Base-by-base conservation (phyloP, 768 basidiomycete species). In the Pisolithus microcarpus region DNA sequence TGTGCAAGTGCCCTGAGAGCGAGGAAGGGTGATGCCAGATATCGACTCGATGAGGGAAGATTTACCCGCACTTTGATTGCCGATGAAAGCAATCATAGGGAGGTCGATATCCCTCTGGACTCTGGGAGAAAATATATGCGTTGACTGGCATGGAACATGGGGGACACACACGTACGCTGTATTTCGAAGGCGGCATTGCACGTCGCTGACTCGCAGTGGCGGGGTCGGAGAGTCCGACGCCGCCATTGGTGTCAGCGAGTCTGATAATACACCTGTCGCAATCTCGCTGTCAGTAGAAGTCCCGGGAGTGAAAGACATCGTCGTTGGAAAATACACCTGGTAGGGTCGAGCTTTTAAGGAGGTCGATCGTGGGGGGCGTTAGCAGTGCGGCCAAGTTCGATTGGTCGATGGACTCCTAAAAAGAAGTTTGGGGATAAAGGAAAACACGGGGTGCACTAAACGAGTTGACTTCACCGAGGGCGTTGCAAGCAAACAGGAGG, bases 31-130 rank as follows among this genome's bases (percentile, higher is more conserved):
- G 15, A 88, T 78, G 0, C 85, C 84, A 0, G 84, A 85, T 40
- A 89, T 87, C 0, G 83, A 77, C 56, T 89, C 86, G 10, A 89
- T 87, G 4, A 88, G 72, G 0, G 86, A 88, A 0, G 84, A 86
- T 58, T 88, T 88, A 0, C 87, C 87, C 0, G 83, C 84, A 40
- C 81, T 84, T 55, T 89, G 87, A 2, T 73, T 76, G 1, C 87
- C 86, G 16, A 87, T 76, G 39, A 87, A 86, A 0, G 80, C 82
- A 30, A 89, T 86, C 54, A 80, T 78, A 0, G 87, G 87, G 0
- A 89, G 67, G 56, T 87, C 84, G 9, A 90, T 78, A 48, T 88
- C 83, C 13, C 76, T 70, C 54, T 87, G 79, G 0, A 84, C 82
- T 0, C 86, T 87, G 4, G 7, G 47, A 57, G 16, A n/a, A 49